These are phyloP conservation scores for Exophiala calicioides DNA, from an alignment of 2,329 filamentous ascomycete genomes.

Conservation along the genomic window DNA sequence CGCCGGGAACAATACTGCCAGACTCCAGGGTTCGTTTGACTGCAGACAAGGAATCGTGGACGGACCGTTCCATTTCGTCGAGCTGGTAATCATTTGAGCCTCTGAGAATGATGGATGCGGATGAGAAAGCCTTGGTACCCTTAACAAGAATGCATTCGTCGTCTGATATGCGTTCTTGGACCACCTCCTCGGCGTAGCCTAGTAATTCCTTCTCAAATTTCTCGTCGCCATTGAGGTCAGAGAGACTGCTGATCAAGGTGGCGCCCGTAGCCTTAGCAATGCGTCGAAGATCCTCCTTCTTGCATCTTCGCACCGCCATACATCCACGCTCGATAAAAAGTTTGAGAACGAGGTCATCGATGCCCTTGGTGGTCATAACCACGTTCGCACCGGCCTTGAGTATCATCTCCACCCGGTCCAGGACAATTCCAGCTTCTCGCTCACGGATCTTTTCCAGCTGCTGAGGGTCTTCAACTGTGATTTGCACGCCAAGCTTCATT, in stretches of 20 bases:
- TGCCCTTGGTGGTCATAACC: slow-evolving; percentile 94
- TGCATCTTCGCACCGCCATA: slow-evolving; percentile 94
- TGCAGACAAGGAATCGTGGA: slow-evolving; percentile 94
- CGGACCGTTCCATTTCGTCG: slow-evolving; percentile 98
- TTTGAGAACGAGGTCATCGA: slow-evolving; percentile 94
- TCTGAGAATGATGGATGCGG: slow-evolving; percentile 92
- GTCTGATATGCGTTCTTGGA: slow-evolving; percentile 98
- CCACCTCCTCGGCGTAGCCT: slow-evolving; percentile 89
- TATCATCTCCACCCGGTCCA: slow-evolving; percentile 95
- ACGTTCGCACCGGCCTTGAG: slow-evolving; percentile 97
- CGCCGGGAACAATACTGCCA: slow-evolving; percentile 93
- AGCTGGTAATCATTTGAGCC: slow-evolving; percentile 95
- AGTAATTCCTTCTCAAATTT: slow-evolving; percentile 89
- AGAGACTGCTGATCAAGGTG: slow-evolving; percentile 87
- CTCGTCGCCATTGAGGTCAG: slow-evolving; percentile 96
- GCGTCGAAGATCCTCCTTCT: slow-evolving; percentile 95
- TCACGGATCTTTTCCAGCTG: slow-evolving; percentile 97
- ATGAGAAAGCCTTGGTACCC: slow-evolving; percentile 91
- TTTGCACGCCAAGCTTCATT: slow-evolving; percentile 98
- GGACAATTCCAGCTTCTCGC: slow-evolving; percentile 86
- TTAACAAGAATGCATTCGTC: slow-evolving; percentile 98
- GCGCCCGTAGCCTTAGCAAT: slow-evolving; percentile 96
- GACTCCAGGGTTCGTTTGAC: slow-evolving; percentile 97
- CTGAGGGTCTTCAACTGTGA: slow-evolving; percentile 94
- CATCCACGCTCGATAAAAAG: slow-evolving; percentile 90